A percentile compares a stretch with the other conserved stretches of the same genome.
Evolutionary conservation across 179 eudicot genomes (phyloP).

Genomic region (Spinacia oleracea): DNA sequence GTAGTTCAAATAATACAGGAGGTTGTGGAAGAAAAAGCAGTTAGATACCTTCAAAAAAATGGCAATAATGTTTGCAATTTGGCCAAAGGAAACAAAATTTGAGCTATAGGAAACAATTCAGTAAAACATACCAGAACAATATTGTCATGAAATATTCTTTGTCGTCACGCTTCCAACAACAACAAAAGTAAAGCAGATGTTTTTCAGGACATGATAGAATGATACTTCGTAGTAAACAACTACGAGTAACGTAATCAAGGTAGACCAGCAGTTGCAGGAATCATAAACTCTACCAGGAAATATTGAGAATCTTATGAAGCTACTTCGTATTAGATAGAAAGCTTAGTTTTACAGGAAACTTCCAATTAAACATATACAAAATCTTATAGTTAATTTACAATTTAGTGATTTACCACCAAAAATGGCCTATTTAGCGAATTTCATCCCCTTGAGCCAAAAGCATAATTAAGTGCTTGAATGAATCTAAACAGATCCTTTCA

Average conservation of each 20-base stretch:
- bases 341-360: too few relatives aligned
- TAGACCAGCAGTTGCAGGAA: not conserved
- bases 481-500: slow-evolving; percentile 7
- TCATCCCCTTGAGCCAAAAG: not conserved
- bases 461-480: not conserved
- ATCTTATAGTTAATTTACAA: not conserved
- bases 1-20: not conserved
- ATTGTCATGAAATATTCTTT: not conserved
- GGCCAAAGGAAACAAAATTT: not conserved
- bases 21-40: not conserved
- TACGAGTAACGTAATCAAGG: not conserved
- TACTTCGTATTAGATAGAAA: too few relatives aligned
- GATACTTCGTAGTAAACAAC: not conserved
- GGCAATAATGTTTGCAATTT: not conserved
- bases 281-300: not conserved
- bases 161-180: too few relatives aligned
- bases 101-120: not conserved
- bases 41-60: not conserved
- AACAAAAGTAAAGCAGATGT: not conserved
- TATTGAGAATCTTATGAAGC: not conserved
- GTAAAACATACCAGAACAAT: not conserved
- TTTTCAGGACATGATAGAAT: not conserved
- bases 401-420: not conserved
- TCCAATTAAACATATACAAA: not conserved
- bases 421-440: not conserved